These are phyloP conservation scores for Xylaria sp. DNA, from an alignment of 2,329 filamentous ascomycete species.

Conservation along the genomic window DNA sequence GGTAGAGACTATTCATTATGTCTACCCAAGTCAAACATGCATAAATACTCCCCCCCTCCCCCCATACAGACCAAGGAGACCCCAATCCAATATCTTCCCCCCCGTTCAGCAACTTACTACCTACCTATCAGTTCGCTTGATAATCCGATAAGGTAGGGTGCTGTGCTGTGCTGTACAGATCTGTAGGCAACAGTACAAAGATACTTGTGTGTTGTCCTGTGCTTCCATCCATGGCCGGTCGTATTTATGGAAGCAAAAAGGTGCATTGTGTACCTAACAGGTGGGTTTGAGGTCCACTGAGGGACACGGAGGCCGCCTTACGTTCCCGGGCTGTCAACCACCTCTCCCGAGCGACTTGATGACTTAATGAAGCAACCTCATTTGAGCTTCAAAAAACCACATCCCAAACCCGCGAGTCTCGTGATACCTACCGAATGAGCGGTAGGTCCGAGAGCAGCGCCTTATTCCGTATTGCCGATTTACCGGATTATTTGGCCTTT, in stretches of 20 bases:
- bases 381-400: background rate
- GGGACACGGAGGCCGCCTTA: background rate
- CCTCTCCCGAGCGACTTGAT: background rate
- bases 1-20: background rate
- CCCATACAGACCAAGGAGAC: background rate
- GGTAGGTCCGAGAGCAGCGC: too few relatives aligned
- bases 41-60: too few relatives aligned
- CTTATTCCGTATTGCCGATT: too few relatives aligned
- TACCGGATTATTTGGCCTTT: background rate
- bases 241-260: too few relatives aligned
- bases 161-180: too few relatives aligned
- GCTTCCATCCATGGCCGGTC: background rate
- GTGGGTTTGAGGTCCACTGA: background rate
- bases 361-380: background rate
- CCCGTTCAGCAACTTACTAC: too few relatives aligned
- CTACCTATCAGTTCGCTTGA: too few relatives aligned
- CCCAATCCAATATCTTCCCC: too few relatives aligned
- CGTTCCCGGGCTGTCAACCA: background rate
- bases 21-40: background rate
- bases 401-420: background rate
- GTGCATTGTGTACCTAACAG: background rate
- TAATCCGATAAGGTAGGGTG: background rate
- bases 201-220: background rate
- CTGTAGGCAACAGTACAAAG: background rate
- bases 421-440: background rate